These are phyloP conservation scores for Penicillium sp. DNA, from an alignment of 2,329 filamentous ascomycete species.

Conservation along the genomic window DNA sequence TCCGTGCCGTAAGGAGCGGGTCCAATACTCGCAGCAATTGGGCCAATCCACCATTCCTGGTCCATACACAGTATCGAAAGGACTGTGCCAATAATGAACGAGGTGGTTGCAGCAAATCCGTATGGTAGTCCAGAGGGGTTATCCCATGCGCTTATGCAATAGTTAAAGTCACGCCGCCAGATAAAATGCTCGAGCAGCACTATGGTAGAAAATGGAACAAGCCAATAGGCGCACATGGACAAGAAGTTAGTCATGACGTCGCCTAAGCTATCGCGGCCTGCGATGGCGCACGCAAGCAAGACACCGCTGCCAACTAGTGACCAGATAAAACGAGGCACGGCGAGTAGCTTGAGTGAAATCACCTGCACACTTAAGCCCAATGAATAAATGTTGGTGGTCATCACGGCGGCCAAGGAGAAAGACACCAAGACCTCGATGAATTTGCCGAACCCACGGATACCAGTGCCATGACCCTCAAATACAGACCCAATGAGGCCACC, in stretches of 20 bases:
- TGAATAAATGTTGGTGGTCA: slow-evolving; percentile 1
- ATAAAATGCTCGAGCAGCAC: slow-evolving; percentile 35
- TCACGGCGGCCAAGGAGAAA: neutral
- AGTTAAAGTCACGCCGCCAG: slow-evolving; percentile 34
- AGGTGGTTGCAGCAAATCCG: slow-evolving; percentile 31
- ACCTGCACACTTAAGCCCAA: neutral
- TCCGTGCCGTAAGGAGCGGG: slow-evolving; percentile 17
- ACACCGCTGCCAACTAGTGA: neutral
- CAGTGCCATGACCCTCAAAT: neutral
- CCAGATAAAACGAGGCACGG: neutral
- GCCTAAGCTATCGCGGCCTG: slow-evolving; percentile 32
- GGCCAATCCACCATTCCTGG: slow-evolving; percentile 29
- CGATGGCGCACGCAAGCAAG: slow-evolving; percentile 27
- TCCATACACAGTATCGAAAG: slow-evolving; percentile 29
- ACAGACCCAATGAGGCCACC: neutral
- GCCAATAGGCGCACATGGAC: slow-evolving; percentile 39
- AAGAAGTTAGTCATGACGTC: slow-evolving; percentile 39
- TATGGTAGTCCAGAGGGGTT: slow-evolving; percentile 29
- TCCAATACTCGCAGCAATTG: slow-evolving; percentile 29
- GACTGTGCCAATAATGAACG: slow-evolving; percentile 28
- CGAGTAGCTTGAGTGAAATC: neutral
- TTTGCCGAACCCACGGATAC: neutral
- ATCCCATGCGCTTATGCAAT: slow-evolving; percentile 34
- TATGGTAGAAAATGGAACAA: slow-evolving; percentile 33
- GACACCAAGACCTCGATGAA: neutral